Conservation (phyloP, 2,329 filamentous ascomycete species). For the Stachybotrys elegans region DNA sequence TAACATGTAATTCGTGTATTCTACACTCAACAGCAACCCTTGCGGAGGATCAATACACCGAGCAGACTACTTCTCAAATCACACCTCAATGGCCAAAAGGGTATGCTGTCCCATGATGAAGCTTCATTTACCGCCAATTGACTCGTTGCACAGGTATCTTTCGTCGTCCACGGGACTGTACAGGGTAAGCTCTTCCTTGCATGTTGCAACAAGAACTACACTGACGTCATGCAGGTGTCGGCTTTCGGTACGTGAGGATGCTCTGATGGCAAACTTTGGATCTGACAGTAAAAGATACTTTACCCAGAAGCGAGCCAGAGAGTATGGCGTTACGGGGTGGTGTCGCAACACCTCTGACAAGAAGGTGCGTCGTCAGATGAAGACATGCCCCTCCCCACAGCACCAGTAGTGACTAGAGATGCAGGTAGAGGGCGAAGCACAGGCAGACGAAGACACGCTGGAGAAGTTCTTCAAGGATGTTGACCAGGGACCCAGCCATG, state of each 20-base stretch:
- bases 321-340: slow-evolving; percentile 54
- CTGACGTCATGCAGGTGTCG: slow-evolving; percentile 43
- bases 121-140: too few species aligned
- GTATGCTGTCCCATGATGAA: slow-evolving; percentile 7
- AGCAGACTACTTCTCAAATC: too few species aligned
- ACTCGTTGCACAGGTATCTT: slow-evolving; percentile 52
- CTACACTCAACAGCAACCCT: too few species aligned
- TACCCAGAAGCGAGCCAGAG: slow-evolving; percentile 44
- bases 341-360: slow-evolving; percentile 53
- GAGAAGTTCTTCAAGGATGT: slow-evolving; percentile 69
- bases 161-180: slow-evolving; percentile 59
- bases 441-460: slow-evolving; percentile 64
- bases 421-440: slow-evolving; percentile 85
- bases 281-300: slow-evolving; percentile 39
- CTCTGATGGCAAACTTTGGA: not conserved
- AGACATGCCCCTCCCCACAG: too few species aligned
- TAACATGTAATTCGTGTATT: too few species aligned
- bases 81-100: too few species aligned
- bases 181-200: slow-evolving; percentile 56
- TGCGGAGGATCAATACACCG: too few species aligned
- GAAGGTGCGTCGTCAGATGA: too few species aligned
- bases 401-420: slow-evolving; percentile 12
- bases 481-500: slow-evolving; percentile 65
- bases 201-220: slow-evolving; percentile 3
- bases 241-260: slow-evolving; percentile 39